Evolutionary conservation across 176 grass and related monocot species (phyloP), one percentile per base, ranked within the genome.

Genomic region (Cenchrus americanus): DNA sequence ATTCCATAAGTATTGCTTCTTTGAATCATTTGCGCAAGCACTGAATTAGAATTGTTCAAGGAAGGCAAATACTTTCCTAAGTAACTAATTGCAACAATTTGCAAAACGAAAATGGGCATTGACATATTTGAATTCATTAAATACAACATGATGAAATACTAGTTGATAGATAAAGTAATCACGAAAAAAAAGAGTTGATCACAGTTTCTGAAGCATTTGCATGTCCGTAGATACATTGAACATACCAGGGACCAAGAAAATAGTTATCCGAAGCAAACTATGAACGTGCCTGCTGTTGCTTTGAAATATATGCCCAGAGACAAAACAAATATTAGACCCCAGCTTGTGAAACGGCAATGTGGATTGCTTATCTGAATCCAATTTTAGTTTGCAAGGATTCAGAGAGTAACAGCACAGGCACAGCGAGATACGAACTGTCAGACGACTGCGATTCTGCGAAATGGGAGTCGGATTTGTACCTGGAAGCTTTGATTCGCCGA

Each of bases 231-330:
- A 74, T 34, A 14, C 10, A 48, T 6, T 9, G 24, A 70, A 70
- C 13, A 66, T 19, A 67, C 0, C 8, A 34, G 19, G 58, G 14
- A 26, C 12, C 64, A 86, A 72, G 18, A 17, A 66, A 48, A 67
- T 0, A 49, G 5, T 66, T 18, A 47, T 0, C 66, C 62, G 27
- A 15, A 50, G 53, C 53, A 21, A 69, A 6, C 19, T 37, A 54
- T 2, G 0, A 19, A 79, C 48, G 23, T 44, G 22, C 2, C 13
- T 42, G 0, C 12, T 76, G 51, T 51, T 21, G 10, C 27, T 52
- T 77, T 82, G 15, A 75, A 82, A 62, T 62, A 87, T 87, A 61
- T 60, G 21, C 21, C 11, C 40, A 59, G 59, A 82, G 62, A 71
- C 27, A 67, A 13, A 60, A 40, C 0, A 8, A 30, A 30, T 30